Percentiles rank a stretch among this genome's conserved stretches.
Evolutionary conservation across 768 basidiomycete species (phyloP).

Genomic region (Clitopilus hobsonii): DNA sequence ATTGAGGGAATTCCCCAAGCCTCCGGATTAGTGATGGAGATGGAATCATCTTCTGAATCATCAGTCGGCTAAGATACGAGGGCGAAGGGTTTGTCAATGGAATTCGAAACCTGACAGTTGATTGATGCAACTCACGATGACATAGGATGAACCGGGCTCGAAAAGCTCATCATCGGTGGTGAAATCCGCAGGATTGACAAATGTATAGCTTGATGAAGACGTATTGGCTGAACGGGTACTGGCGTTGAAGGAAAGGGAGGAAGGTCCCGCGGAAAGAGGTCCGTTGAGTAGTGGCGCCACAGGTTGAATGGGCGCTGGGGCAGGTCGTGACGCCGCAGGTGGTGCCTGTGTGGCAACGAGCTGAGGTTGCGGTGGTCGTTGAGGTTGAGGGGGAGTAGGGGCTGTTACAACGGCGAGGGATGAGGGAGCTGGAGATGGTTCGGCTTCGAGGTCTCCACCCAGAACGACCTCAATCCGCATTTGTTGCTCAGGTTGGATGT

Average conservation of each 20-base stretch:
- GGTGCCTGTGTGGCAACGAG: neutral
- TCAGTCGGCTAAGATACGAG: conserved; percentile 17
- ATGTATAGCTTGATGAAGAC: conserved; percentile 35
- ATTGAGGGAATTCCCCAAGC: conserved; percentile 8
- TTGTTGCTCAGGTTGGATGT: conserved; percentile 33
- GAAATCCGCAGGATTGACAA: conserved; percentile 39
- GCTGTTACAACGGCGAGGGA: conserved; percentile 6
- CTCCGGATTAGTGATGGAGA: conserved; percentile 7
- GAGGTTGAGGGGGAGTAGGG: neutral
- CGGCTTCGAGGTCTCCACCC: conserved; percentile 32
- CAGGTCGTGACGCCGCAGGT: neutral
- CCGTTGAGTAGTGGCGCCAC: conserved; percentile 11
- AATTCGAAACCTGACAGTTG: neutral
- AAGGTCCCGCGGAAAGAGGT: conserved; percentile 15
- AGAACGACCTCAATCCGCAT: conserved; percentile 28
- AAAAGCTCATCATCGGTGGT: conserved; percentile 29
- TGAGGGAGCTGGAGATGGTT: conserved; percentile 14
- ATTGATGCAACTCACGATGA: conserved; percentile 20
- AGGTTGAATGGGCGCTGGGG: neutral
- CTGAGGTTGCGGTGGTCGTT: conserved; percentile 1
- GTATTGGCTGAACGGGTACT: conserved; percentile 27
- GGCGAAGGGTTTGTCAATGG: conserved; percentile 11
- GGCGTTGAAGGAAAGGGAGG: conserved; percentile 25
- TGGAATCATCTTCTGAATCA: conserved; percentile 25
- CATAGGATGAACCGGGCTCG: conserved; percentile 19